Percentiles rank a stretch among this genome's conserved stretches.
These are phyloP conservation scores for Capsicum chinense DNA, from an alignment of 257 asterid species.

Conservation along the genomic window DNA sequence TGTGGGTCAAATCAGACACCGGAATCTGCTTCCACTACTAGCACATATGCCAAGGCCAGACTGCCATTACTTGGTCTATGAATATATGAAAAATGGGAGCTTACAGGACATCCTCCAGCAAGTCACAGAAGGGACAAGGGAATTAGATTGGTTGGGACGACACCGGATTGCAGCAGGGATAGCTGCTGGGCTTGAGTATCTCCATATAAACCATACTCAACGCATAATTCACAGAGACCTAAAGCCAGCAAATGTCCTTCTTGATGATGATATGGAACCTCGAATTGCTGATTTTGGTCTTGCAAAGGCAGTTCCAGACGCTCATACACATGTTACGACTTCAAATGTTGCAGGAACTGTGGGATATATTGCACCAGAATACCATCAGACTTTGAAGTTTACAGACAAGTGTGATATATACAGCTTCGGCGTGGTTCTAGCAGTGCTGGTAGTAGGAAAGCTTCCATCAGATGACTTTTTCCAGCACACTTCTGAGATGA, in stretches of 20 bases:
- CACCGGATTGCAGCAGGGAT: conserved; percentile 69
- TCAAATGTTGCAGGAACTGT: conserved; percentile 77
- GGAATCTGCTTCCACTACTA: conserved; percentile 67
- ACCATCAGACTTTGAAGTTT: conserved; percentile 70
- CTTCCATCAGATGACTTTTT: conserved; percentile 74
- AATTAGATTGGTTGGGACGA: conserved; percentile 70
- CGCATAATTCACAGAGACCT: conserved; percentile 80
- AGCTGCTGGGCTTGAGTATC: conserved; percentile 83
- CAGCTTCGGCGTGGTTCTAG: conserved; percentile 78
- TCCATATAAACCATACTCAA: conserved; percentile 63
- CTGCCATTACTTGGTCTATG: conserved; percentile 84
- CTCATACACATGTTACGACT: conserved; percentile 61
- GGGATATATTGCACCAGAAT: conserved; percentile 89
- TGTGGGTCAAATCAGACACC: conserved; percentile 79
- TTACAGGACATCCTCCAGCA: conserved; percentile 60
- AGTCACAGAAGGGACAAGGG: conserved; percentile 48
- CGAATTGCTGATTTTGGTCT: conserved; percentile 84
- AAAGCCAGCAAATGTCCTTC: conserved; percentile 79
- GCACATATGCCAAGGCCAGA: conserved; percentile 80
- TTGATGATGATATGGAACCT: conserved; percentile 95
- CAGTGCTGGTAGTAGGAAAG: conserved; percentile 63
- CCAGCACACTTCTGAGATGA: conserved; percentile 71
- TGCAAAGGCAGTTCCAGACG: conserved; percentile 75
- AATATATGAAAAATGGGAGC: conserved; percentile 89
- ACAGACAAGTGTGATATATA: conserved; percentile 85